Base-by-base conservation (phyloP, 1,139 yeast genomes). In the Yamadazyma kanchanaburiensis region DNA sequence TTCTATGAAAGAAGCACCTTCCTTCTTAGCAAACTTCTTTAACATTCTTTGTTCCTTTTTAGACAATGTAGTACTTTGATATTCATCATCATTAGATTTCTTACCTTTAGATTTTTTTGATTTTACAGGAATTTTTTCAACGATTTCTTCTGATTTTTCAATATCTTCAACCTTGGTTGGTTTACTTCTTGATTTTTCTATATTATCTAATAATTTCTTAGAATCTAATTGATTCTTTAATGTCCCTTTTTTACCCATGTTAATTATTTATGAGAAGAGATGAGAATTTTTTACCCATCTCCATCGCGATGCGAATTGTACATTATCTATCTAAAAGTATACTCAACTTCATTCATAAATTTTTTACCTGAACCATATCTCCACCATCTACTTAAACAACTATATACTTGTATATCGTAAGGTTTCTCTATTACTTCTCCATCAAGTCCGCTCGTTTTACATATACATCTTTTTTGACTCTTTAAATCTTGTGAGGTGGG, bases 351-450 rank as follows among this genome's bases (percentile, higher is more conserved):
- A 36, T 67, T 66, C 19, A 73, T 42, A 38, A 75, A 74, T 6
- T 43, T 45, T 43, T 74, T 75, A 3, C 80, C 80, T 5, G 66
- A 49, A 0, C 94, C 91, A 43, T 71, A 70, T 43, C 74, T 74
- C 95, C 95, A 87, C 95, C 96, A 88, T 42, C 82, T 65, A 24
- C 84, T 76, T 35, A 88, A 58, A 57, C 97, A 88, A 44, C 95
- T 83, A 45, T 72, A 77, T 1, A 71, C 61, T 31, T 64, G 60
- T 10, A 77, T 64, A 49, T 86, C 95, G 26, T 84, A 70, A 2
- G 67, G 57, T 8, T 37, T 37, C 8, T 43, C 43, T 12, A 71
- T 67, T 4, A 58, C 51, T 11, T 64, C 66, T 11, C 61, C 68
- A 4, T 60, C 61, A 7, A 45, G 29, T 1, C 56, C 55, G 17